These are phyloP conservation scores for Hirschfeldia incana DNA, from an alignment of 345 rosid species.

Conservation along the genomic window DNA sequence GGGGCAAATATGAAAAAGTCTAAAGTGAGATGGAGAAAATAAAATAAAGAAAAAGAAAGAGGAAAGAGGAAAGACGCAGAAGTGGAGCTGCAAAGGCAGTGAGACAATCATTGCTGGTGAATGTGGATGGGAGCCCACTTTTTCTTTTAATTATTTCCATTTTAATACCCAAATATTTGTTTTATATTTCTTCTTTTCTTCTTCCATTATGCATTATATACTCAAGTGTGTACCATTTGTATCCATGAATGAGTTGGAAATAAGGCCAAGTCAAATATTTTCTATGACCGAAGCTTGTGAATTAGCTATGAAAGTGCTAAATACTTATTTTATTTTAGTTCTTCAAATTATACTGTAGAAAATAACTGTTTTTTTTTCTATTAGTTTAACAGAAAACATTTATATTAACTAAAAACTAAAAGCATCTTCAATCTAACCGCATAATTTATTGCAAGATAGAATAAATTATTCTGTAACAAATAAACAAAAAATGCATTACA, in stretches of 20 bases:
- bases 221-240: not conserved
- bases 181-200: not conserved
- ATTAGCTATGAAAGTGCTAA: not conserved
- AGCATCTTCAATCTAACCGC: no score
- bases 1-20: not conserved
- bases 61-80: conserved; percentile 28
- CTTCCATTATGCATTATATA: conserved; percentile 7
- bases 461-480: no score
- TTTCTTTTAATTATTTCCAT: conserved; percentile 22
- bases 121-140: conserved; percentile 48
- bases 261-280: not conserved
- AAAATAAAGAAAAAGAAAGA: conserved; percentile 24
- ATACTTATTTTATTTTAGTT: not conserved
- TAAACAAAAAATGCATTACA: no score
- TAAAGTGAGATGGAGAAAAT: conserved; percentile 10
- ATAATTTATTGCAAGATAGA: no score
- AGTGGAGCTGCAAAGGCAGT: conserved; percentile 45
- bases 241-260: not conserved
- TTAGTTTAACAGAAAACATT: not conserved
- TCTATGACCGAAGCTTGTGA: not conserved
- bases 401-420: no score
- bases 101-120: conserved; percentile 47
- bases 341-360: not conserved
- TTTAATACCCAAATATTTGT: not conserved
- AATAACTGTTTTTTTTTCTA: not conserved